These are phyloP conservation scores for Grosmannia clavigera DNA, from an alignment of 2,329 filamentous ascomycete species.

Conservation along the genomic window DNA sequence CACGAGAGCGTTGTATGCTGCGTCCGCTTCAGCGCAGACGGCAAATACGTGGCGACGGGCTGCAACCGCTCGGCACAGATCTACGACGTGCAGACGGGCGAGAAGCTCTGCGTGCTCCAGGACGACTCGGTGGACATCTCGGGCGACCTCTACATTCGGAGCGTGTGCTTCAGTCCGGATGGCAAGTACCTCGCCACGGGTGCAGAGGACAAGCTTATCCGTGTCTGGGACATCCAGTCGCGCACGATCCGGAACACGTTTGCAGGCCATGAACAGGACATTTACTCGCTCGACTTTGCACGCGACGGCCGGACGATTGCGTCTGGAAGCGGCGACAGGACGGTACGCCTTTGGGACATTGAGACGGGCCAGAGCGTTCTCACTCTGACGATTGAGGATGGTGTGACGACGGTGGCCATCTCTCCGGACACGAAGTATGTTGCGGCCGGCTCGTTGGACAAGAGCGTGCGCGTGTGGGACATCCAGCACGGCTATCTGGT, in stretches of 20 bases:
- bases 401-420: slow-evolving; percentile 93
- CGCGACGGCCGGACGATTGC: slow-evolving; percentile 89
- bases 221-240: slow-evolving; percentile 86
- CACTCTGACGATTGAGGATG: slow-evolving; percentile 86
- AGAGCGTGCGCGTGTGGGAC: slow-evolving; percentile 97
- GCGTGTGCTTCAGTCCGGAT: slow-evolving; percentile 97
- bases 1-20: slow-evolving; percentile 98
- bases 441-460: slow-evolving; percentile 87
- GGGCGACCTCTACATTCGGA: slow-evolving; percentile 91
- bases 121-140: slow-evolving; percentile 78
- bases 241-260: slow-evolving; percentile 86
- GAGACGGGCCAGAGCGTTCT: slow-evolving; percentile 71
- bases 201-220: slow-evolving; percentile 93
- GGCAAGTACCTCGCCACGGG: slow-evolving; percentile 89
- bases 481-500: slow-evolving; percentile 74
- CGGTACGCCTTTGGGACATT: slow-evolving; percentile 93
- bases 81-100: slow-evolving; percentile 79
- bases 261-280: slow-evolving; percentile 95
- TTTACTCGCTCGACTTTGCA: slow-evolving; percentile 92
- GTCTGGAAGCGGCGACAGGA: slow-evolving; percentile 88
- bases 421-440: slow-evolving; percentile 91
- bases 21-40: slow-evolving; percentile 90
- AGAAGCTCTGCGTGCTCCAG: slow-evolving; percentile 80
- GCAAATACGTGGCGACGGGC: slow-evolving; percentile 89
- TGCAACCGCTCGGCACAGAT: slow-evolving; percentile 99